phyloP scores from a whole-genome alignment of 1,284 basidiomycete species.

The Pholiota adiposa region DNA sequence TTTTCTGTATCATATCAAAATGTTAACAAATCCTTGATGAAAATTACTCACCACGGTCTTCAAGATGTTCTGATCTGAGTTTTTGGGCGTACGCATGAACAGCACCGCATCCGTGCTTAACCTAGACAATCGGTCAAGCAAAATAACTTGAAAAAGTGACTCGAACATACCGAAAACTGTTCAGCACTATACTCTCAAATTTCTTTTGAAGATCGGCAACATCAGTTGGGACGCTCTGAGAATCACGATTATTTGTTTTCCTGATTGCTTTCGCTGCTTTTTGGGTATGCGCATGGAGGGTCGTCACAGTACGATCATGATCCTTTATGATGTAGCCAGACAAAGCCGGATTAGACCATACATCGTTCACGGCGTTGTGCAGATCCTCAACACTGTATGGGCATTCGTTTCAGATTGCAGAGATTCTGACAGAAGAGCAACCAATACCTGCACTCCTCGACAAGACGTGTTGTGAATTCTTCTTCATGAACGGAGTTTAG shows the following conservation, averaged over 20 bases:
- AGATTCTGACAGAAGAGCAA: background rate
- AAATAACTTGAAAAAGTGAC: background rate
- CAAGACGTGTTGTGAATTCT: conserved; percentile 32
- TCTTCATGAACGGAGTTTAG: conserved; percentile 1
- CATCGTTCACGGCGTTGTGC: conserved; percentile 44
- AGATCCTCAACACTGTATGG: conserved; percentile 59
- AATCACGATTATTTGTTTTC: conserved; percentile 36
- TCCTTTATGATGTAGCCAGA: conserved; percentile 58
- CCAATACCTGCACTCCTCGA: conserved; percentile 47
- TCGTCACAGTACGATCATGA: conserved; percentile 53
- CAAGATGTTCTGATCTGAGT: conserved; percentile 67
- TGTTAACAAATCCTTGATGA: background rate
- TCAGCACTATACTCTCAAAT: conserved; percentile 53
- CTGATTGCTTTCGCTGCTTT: conserved; percentile 50
- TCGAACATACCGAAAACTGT: conserved; percentile 61
- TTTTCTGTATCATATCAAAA: conserved; percentile 34
- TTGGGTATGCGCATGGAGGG: conserved; percentile 42
- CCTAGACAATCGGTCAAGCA: conserved; percentile 35
- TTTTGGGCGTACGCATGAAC: conserved; percentile 66
- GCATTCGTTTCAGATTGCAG: too few relatives aligned
- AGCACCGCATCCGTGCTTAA: conserved; percentile 53
- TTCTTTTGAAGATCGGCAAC: conserved; percentile 50
- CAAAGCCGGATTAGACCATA: conserved; percentile 59
- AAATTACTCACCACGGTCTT: conserved; percentile 43
- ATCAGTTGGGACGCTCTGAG: conserved; percentile 41